Percentiles rank a stretch among this genome's conserved stretches.
Evolutionary conservation across 2,329 filamentous ascomycete species (phyloP).

Genomic region (Rhynchosporium graminicola): DNA sequence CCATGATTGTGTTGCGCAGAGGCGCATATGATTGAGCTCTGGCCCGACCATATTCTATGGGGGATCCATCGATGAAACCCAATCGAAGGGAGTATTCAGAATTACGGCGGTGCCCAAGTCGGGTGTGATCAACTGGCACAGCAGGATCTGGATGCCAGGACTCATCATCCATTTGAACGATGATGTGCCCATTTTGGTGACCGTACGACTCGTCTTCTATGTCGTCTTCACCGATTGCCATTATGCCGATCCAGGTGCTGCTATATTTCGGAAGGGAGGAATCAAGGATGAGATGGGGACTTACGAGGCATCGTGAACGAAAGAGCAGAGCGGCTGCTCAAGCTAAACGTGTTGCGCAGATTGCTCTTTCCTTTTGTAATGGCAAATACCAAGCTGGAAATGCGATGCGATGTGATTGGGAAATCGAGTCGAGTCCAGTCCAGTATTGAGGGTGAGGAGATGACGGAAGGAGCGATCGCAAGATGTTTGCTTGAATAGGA

Average conservation of each 20-base stretch:
- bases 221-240: not conserved
- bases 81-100: not conserved
- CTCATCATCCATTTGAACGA: not conserved
- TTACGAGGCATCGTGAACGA: constrained; percentile 32
- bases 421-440: not conserved
- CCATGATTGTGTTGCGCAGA: not conserved
- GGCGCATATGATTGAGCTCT: not conserved
- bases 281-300: constrained; percentile 17
- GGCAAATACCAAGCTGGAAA: not conserved
- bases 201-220: not conserved
- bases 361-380: not conserved
- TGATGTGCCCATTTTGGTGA: not conserved
- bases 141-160: not conserved
- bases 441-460: not conserved
- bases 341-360: constrained; percentile 9
- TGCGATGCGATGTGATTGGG: not conserved
- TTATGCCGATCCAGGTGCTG: constrained; percentile 3
- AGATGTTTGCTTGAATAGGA: not conserved
- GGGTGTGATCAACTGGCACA: not conserved
- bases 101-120: not conserved
- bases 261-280: constrained; percentile 5
- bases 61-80: constrained; percentile 1
- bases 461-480: constrained; percentile 9
- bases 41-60: not conserved
- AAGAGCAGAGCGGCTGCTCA: not conserved